Percentiles rank a stretch among this genome's conserved stretches.
Evolutionary conservation across 2,329 filamentous ascomycete genomes (phyloP).

Genomic region (Podosphaera xanthii): DNA sequence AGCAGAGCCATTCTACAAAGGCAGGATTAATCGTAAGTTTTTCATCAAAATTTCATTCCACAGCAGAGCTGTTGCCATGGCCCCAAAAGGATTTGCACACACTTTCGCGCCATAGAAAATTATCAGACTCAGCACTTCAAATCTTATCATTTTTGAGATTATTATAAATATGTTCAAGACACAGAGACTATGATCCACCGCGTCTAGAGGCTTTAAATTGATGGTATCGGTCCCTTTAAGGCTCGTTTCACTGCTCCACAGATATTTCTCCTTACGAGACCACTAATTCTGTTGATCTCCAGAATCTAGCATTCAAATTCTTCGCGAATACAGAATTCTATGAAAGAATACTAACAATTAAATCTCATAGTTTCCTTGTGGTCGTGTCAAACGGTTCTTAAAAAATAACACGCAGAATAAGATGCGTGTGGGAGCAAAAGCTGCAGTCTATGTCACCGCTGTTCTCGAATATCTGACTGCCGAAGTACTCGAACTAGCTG

Average conservation of each 20-base stretch:
- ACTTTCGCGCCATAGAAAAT: too few species aligned
- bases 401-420: constrained; percentile 99
- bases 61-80: not conserved
- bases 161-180: too few species aligned
- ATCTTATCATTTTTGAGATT: too few species aligned
- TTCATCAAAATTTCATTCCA: not conserved
- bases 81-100: not conserved
- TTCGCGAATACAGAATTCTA: not conserved
- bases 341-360: constrained; percentile 13
- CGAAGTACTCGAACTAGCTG: constrained; percentile 91
- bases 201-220: too few species aligned
- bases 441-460: constrained; percentile 91
- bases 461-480: constrained; percentile 96
- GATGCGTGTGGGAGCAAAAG: constrained; percentile 98
- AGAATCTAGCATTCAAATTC: not conserved
- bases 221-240: too few species aligned
- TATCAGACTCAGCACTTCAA: constrained; percentile 1
- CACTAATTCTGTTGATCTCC: constrained; percentile 1
- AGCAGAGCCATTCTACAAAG: constrained; percentile 18
- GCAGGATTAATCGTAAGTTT: constrained; percentile 16
- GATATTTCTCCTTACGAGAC: constrained; percentile 7
- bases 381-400: constrained; percentile 98
- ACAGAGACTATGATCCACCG: too few species aligned
- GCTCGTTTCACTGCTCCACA: too few species aligned
- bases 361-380: constrained; percentile 66